Percentiles rank a stretch among this genome's conserved stretches.
Conservation (phyloP, 176 grass and related monocot genomes). For the Bromus sterilis region DNA sequence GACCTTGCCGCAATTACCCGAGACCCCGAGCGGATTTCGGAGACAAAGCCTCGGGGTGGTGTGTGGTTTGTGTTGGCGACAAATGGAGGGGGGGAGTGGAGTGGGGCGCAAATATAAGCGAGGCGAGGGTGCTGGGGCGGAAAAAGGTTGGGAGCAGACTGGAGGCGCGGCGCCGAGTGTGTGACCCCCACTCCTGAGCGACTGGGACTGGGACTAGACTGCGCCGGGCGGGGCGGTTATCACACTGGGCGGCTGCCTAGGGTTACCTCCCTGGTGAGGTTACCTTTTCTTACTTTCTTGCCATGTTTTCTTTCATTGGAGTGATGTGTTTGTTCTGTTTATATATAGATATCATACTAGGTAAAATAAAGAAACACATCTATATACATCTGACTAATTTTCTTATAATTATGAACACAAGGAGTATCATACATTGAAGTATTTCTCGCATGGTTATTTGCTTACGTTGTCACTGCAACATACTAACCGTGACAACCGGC, state of each 20-base stretch:
- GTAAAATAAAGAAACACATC: too few relatives aligned
- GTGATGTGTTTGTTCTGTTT: too few relatives aligned
- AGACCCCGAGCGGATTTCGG: not conserved
- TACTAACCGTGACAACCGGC: not conserved
- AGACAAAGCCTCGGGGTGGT: not conserved
- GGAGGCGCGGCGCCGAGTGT: slow-evolving; percentile 25
- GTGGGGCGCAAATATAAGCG: slow-evolving; percentile 21
- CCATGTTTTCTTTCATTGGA: not conserved
- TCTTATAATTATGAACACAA: too few relatives aligned
- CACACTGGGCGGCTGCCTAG: not conserved
- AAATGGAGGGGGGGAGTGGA: not conserved
- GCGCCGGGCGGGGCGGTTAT: not conserved
- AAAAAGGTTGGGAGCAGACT: slow-evolving; percentile 20
- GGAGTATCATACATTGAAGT: too few relatives aligned
- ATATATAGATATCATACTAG: too few relatives aligned
- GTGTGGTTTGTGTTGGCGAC: not conserved
- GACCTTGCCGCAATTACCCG: slow-evolving; percentile 7
- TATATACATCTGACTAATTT: too few relatives aligned
- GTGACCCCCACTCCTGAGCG: slow-evolving; percentile 26
- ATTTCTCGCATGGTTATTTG: not conserved
- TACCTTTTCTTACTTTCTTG: not conserved
- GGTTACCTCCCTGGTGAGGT: not conserved
- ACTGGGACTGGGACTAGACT: not conserved
- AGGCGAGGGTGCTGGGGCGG: slow-evolving; percentile 6
- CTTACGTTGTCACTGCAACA: not conserved